phyloP scores from a whole-genome alignment of 257 asterid species.

The Anisodus acutangulus region DNA sequence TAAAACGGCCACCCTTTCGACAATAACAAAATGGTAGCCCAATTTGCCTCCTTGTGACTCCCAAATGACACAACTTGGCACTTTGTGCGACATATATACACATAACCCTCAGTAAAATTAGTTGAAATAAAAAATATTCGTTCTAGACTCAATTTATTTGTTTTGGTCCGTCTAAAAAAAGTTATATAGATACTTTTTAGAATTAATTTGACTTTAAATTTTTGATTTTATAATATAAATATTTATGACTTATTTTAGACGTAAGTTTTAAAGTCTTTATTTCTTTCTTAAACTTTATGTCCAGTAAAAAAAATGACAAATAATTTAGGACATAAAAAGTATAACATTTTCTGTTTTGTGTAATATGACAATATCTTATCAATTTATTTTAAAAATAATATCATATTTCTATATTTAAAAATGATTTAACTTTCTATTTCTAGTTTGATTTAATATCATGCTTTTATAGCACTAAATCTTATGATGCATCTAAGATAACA shows the following conservation, averaged over 20 bases:
- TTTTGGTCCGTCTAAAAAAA: too few relatives aligned
- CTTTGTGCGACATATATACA: not conserved
- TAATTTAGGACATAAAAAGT: too few relatives aligned
- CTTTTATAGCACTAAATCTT: not conserved
- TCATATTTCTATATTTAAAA: not conserved
- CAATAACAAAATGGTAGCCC: not conserved
- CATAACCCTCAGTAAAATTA: not conserved
- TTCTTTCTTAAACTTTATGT: too few relatives aligned
- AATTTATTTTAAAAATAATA: not conserved
- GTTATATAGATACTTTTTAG: too few relatives aligned
- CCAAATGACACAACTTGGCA: slow-evolving; percentile 1
- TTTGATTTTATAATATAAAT: too few relatives aligned
- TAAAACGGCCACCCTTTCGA: slow-evolving; percentile 17
- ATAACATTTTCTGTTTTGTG: not conserved
- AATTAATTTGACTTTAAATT: too few relatives aligned
- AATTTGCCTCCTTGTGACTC: not conserved
- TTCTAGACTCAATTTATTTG: too few relatives aligned
- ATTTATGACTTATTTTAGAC: too few relatives aligned
- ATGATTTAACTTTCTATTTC: not conserved
- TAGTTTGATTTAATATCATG: not conserved
- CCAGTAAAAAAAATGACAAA: too few relatives aligned
- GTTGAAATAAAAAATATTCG: too few relatives aligned
- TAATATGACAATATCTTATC: not conserved
- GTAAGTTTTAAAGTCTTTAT: too few relatives aligned
- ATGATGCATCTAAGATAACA: not conserved